Conservation (phyloP, 1,139 yeast species). For the Saccharomyces uvarum region DNA sequence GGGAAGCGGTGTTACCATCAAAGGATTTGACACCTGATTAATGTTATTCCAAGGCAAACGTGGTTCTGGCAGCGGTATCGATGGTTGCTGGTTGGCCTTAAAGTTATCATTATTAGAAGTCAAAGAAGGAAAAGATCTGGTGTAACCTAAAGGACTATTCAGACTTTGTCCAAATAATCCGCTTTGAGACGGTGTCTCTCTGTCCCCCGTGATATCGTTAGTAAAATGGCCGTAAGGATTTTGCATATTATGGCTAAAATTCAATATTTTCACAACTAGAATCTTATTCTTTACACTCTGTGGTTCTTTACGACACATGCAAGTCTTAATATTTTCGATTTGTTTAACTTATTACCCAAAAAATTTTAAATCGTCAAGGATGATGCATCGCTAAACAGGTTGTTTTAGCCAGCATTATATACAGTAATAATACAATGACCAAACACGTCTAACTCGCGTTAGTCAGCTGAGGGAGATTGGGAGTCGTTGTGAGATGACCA, state of each 20-base stretch:
- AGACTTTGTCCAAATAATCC: not conserved
- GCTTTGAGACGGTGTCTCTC: not conserved
- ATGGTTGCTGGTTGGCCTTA: not conserved
- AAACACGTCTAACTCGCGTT: not conserved
- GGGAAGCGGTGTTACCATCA: not conserved
- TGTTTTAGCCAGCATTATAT: not conserved
- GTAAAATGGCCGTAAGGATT: not conserved
- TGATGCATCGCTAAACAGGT: not conserved
- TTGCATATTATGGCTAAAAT: not conserved
- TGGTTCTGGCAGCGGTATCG: not conserved
- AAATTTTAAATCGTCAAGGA: not conserved
- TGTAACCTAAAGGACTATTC: not conserved
- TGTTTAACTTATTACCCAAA: not conserved
- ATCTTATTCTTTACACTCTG: not conserved
- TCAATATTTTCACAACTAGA: not conserved
- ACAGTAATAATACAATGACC: not conserved
- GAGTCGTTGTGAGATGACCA: not conserved
- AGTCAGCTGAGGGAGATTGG: not conserved
- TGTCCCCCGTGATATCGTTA: not conserved
- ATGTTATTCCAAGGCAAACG: not conserved
- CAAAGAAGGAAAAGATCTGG: not conserved
- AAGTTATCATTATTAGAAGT: not conserved
- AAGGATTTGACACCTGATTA: not conserved
- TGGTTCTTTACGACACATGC: not conserved
- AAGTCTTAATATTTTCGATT: not conserved